phyloP scores from a whole-genome alignment of 169 alveolate genomes.

The Blepharisma undulans region DNA sequence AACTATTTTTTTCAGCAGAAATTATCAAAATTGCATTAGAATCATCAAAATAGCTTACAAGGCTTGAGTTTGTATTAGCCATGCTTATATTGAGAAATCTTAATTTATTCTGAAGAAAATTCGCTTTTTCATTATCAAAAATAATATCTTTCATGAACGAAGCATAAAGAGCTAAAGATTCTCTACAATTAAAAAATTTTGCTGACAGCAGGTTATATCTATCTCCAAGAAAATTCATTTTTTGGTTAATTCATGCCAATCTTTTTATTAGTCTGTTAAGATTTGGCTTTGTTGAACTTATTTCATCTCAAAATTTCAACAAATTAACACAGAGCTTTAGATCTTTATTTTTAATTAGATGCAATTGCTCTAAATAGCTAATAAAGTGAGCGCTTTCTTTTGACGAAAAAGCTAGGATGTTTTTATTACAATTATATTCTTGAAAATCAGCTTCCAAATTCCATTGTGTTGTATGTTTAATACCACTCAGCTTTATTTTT shows the following conservation, averaged over 20 bases:
- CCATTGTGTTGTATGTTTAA: neutral
- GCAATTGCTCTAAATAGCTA: neutral
- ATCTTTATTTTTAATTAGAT: neutral
- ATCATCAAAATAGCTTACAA: constrained; percentile 11
- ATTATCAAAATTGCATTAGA: neutral
- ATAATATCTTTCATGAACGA: neutral
- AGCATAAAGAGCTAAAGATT: neutral
- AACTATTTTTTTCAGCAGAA: neutral
- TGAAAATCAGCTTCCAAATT: neutral
- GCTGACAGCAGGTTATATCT: neutral
- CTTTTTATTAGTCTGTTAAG: neutral
- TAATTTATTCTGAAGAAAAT: neutral
- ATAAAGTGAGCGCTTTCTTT: neutral
- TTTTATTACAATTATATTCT: neutral
- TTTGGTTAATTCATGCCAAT: neutral
- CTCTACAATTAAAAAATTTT: neutral
- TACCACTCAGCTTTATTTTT: neutral
- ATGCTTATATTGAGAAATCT: neutral
- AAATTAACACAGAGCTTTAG: neutral
- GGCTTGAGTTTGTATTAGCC: neutral
- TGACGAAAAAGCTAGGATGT: neutral
- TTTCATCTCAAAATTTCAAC: neutral
- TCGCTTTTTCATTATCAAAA: neutral
- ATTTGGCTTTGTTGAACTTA: neutral
- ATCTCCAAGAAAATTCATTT: neutral